Percentiles rank a stretch among this genome's conserved stretches.
Conservation (phyloP, 768 basidiomycete species). For the Cantharellus cinnabarinus region DNA sequence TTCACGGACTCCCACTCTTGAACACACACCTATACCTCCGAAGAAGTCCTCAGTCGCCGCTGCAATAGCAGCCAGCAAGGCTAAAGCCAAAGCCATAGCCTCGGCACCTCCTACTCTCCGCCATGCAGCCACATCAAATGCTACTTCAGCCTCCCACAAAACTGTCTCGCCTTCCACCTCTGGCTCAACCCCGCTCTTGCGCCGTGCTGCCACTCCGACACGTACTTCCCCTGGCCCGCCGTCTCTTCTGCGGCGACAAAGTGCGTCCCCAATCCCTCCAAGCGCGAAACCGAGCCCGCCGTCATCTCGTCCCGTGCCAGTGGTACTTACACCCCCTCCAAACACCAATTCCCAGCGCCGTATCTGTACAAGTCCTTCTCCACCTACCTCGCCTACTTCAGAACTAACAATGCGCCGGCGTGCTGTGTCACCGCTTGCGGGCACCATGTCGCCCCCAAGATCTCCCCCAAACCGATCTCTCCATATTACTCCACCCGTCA, state of each 20-base stretch:
- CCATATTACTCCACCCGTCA: background rate
- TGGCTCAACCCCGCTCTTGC: constrained; percentile 1
- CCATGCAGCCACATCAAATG: constrained; percentile 61
- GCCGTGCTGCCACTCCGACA: background rate
- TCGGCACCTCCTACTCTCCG: constrained; percentile 59
- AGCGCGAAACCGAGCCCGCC: too few species aligned
- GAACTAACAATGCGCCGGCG: background rate
- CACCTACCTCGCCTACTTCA: background rate
- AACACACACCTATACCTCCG: constrained; percentile 28
- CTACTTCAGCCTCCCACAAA: constrained; percentile 22
- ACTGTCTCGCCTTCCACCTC: constrained; percentile 9
- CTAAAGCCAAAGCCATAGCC: constrained; percentile 69
- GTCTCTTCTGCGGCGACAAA: background rate
- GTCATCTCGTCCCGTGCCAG: too few species aligned
- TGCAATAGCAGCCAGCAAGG: constrained; percentile 75
- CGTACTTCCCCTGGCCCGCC: background rate
- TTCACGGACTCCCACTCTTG: constrained; percentile 22
- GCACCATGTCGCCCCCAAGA: background rate
- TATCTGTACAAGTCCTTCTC: background rate
- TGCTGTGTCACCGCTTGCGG: background rate
- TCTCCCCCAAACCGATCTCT: background rate
- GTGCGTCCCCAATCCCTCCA: background rate
- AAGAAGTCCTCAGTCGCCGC: constrained; percentile 76
- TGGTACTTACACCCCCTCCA: too few species aligned
- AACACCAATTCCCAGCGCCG: background rate